These are phyloP conservation scores for Hyaloperonospora brassicae DNA, from an alignment of 352 stramenopile species.

Conservation along the genomic window DNA sequence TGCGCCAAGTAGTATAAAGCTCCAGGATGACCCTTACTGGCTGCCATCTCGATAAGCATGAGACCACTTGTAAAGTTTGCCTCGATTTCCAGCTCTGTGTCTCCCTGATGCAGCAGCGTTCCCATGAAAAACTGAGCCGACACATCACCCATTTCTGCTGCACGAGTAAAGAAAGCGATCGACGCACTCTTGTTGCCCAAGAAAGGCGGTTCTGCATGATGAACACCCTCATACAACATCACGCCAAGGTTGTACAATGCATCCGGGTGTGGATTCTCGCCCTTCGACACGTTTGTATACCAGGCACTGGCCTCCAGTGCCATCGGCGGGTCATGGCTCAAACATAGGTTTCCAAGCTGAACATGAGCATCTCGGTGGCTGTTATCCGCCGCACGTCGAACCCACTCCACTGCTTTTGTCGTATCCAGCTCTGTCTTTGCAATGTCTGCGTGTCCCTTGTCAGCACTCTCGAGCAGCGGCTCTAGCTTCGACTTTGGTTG, in stretches of 20 bases:
- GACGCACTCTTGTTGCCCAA: conserved; percentile 42
- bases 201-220: conserved; percentile 65
- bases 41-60: conserved; percentile 74
- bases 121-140: conserved; percentile 85
- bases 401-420: conserved; percentile 71
- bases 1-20: conserved; percentile 80
- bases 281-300: conserved; percentile 57
- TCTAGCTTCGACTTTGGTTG: conserved; percentile 47
- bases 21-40: conserved; percentile 54
- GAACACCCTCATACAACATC: conserved; percentile 66
- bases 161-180: conserved; percentile 72
- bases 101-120: conserved; percentile 65
- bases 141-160: conserved; percentile 63
- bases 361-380: conserved; percentile 72
- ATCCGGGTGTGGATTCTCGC: conserved; percentile 58
- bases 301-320: conserved; percentile 58
- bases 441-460: conserved; percentile 10
- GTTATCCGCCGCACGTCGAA: conserved; percentile 69
- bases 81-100: conserved; percentile 59
- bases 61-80: conserved; percentile 52
- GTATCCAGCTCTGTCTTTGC: conserved; percentile 36
- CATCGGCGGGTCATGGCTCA: conserved; percentile 72
- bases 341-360: conserved; percentile 71
- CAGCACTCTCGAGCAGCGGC: conserved; percentile 26
- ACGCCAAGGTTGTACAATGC: conserved; percentile 80